Base-by-base conservation (phyloP, 73 alveolate genomes). In the Durusdinium trenchii region DNA sequence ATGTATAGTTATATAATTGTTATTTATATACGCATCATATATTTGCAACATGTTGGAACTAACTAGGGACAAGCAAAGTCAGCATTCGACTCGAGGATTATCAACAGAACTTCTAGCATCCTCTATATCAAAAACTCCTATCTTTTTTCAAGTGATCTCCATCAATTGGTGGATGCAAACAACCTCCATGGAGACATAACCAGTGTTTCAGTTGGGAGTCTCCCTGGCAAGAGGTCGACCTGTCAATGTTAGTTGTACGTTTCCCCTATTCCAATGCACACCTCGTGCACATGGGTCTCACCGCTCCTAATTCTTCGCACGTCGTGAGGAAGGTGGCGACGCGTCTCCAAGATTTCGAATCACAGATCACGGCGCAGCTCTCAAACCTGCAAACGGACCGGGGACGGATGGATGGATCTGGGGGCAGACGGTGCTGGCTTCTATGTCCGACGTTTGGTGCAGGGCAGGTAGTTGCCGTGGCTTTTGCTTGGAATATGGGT, bases 301-400 rank as follows among this genome's bases (percentile, higher is more conserved):
- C 30, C 73, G 30, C 18, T 40, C 48, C 42, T 35, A 26, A 30
- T 45, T 32, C 28, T 0, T 38, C 14, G 87, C 87, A 28, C 64
- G 14, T 6, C 14, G 61, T 38, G 10, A 6, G 75, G 32, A 32
- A 85, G 94, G 94, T 85, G 94, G 73, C 94, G 52, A 85, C 94
- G 46, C n/a, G 94, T 30, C 42, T 85, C 51, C 73, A 50, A 38
- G 94, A 85, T 51, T 85, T 85, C 76, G 94, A 85, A 43, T 52
- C 79, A 10, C 94, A 85, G 76, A 84, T 84, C 94, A 84, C 94
- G 18, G 94, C 94, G 48, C 94, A 84, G 51, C 40, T 84, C 57
- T 51, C 94, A 51, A 84, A 84, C 76, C 73, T 85, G 50, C 94
- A 85, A 42, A 85, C 79, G n/a, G 94, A 85, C 76, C n/a, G n/a